These are phyloP conservation scores for Aspergillus hiratsukae DNA, from an alignment of 2,329 filamentous ascomycete genomes.

Conservation along the genomic window DNA sequence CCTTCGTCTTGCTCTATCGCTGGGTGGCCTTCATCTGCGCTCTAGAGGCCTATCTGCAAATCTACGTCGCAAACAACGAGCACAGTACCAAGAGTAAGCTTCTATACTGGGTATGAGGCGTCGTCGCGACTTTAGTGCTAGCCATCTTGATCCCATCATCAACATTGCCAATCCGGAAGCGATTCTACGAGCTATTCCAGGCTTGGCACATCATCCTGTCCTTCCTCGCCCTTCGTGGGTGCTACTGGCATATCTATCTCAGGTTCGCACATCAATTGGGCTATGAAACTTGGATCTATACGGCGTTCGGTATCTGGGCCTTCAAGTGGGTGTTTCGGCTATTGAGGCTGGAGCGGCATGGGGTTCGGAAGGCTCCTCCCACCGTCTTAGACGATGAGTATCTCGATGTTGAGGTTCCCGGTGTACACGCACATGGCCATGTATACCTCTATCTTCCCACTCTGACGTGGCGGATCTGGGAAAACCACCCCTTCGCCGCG, in stretches of 20 bases:
- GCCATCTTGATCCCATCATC: slow-evolving; percentile 21
- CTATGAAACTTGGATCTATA: slow-evolving; percentile 43
- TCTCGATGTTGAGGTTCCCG: background rate
- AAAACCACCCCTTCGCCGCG: slow-evolving; percentile 4
- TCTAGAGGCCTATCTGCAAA: slow-evolving; percentile 19
- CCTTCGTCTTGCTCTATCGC: slow-evolving; percentile 35
- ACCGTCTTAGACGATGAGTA: slow-evolving; percentile 1
- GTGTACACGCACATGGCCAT: background rate
- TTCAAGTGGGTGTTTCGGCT: background rate
- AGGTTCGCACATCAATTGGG: slow-evolving; percentile 43
- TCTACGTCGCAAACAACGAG: slow-evolving; percentile 5
- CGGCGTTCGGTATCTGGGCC: background rate
- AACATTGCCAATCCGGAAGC: slow-evolving; percentile 23
- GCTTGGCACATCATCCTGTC: slow-evolving; percentile 28
- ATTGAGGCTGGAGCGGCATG: background rate
- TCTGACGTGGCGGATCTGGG: slow-evolving; percentile 3
- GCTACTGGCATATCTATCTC: slow-evolving; percentile 32
- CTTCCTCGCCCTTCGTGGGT: slow-evolving; percentile 27
- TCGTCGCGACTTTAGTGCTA: background rate
- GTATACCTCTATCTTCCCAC: slow-evolving; percentile 4
- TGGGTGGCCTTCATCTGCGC: slow-evolving; percentile 25
- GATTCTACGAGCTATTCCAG: slow-evolving; percentile 34
- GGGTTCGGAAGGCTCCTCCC: background rate
- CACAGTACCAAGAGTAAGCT: background rate
- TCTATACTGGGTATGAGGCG: slow-evolving; percentile 1